A percentile compares a stretch with the other conserved stretches of the same genome.
Evolutionary conservation across 2,329 filamentous ascomycete genomes (phyloP).

Genomic region (Venturia nashicola): DNA sequence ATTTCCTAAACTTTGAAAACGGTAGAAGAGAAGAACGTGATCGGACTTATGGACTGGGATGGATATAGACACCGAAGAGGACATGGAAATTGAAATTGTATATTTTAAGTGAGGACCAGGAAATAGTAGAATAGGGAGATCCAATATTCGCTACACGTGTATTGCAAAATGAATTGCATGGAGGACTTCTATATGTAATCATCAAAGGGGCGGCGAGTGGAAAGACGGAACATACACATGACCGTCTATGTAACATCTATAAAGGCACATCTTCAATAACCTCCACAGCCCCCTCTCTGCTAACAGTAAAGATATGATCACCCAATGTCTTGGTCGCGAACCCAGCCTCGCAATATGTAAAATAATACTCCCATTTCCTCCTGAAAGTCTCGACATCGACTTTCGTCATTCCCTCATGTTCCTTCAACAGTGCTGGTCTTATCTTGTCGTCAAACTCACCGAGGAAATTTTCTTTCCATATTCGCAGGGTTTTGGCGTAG

Average conservation of each 20-base stretch:
- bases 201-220: too few relatives aligned
- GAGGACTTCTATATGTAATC: not conserved
- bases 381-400: conserved; percentile 54
- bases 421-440: conserved; percentile 43
- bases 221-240: too few relatives aligned
- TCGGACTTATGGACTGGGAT: too few relatives aligned
- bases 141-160: too few relatives aligned
- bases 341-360: conserved; percentile 62
- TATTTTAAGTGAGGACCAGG: too few relatives aligned
- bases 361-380: conserved; percentile 69
- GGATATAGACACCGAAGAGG: too few relatives aligned
- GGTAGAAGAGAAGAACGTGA: too few relatives aligned
- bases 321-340: conserved; percentile 61
- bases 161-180: not conserved
- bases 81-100: too few relatives aligned
- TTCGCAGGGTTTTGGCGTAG: conserved; percentile 54
- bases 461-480: conserved; percentile 58
- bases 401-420: conserved; percentile 48
- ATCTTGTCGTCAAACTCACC: conserved; percentile 50
- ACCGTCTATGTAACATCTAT: conserved; percentile 20
- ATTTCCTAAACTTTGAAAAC: too few relatives aligned
- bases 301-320: conserved; percentile 60
- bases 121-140: too few relatives aligned
- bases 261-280: conserved; percentile 60
- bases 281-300: conserved; percentile 50